Conservation (phyloP, 2,329 filamentous ascomycete genomes). For the Trematosphaeria pertusa region DNA sequence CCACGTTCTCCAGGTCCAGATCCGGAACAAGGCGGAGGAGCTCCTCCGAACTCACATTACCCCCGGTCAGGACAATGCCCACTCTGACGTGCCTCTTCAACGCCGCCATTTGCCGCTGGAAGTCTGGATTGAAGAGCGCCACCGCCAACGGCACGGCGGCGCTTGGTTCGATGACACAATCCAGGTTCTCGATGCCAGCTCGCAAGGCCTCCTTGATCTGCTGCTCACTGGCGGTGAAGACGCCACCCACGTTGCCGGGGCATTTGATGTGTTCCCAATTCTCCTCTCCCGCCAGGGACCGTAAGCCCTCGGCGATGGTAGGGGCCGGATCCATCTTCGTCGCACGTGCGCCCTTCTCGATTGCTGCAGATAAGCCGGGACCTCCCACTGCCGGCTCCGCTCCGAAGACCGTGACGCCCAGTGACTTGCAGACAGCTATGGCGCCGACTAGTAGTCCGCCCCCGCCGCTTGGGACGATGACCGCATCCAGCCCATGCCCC, state of each 20-base stretch:
- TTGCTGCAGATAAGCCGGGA: constrained; percentile 2
- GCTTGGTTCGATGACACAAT: constrained; percentile 16
- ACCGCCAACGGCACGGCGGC: constrained; percentile 17
- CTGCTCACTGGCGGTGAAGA: constrained; percentile 12
- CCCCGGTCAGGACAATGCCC: constrained; percentile 13
- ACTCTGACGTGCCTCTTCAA: neutral
- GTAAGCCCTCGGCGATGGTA: constrained; percentile 17
- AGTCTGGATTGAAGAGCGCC: constrained; percentile 9
- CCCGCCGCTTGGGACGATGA: constrained; percentile 17
- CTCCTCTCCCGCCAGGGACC: constrained; percentile 13
- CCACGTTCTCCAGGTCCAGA: neutral
- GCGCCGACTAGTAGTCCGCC: constrained; percentile 19
- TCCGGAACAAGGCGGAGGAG: neutral
- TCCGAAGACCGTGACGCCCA: constrained; percentile 12
- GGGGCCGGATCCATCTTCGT: neutral
- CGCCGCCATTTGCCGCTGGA: constrained; percentile 5
- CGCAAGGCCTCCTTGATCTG: constrained; percentile 10
- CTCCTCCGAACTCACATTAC: constrained; percentile 6
- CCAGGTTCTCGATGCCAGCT: constrained; percentile 3
- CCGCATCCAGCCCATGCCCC: constrained; percentile 6
- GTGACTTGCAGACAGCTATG: constrained; percentile 8
- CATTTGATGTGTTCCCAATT: constrained; percentile 15
- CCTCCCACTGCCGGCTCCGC: constrained; percentile 15
- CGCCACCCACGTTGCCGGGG: constrained; percentile 7
- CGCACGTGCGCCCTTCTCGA: constrained; percentile 1